Conservation (phyloP, 306 rosid species). For the Gastrolobium villosum region DNA sequence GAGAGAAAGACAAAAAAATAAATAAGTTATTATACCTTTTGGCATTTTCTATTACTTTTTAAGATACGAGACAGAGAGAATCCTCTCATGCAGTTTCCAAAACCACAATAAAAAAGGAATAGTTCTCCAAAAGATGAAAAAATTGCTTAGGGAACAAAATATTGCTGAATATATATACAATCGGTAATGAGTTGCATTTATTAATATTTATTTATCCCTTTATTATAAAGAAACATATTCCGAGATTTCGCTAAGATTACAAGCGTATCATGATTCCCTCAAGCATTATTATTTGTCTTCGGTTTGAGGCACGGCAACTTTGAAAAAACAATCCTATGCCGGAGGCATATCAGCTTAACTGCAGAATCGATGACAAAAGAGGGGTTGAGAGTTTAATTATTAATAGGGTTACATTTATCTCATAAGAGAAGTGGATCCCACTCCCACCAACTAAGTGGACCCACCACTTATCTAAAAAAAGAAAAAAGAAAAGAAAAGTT, state of each 20-base stretch:
- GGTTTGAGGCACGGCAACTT: conserved; percentile 17
- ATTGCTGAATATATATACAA: conserved; percentile 9
- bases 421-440: too few species aligned
- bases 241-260: conserved; percentile 24
- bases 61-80: conserved; percentile 49
- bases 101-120: conserved; percentile 25
- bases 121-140: not conserved
- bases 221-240: conserved; percentile 37
- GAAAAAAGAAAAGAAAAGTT: too few species aligned
- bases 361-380: too few species aligned
- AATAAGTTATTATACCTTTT: conserved; percentile 34
- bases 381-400: too few species aligned
- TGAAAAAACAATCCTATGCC: too few species aligned
- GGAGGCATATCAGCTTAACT: too few species aligned
- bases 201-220: not conserved
- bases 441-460: too few species aligned
- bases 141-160: not conserved
- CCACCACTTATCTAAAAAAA: too few species aligned
- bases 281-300: not conserved
- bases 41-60: conserved; percentile 45
- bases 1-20: too few species aligned
- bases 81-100: conserved; percentile 37
- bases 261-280: not conserved
- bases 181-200: not conserved
- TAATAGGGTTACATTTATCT: too few species aligned